These are phyloP conservation scores for Leishmania braziliensis DNA, from an alignment of 208 protist species.

Conservation along the genomic window DNA sequence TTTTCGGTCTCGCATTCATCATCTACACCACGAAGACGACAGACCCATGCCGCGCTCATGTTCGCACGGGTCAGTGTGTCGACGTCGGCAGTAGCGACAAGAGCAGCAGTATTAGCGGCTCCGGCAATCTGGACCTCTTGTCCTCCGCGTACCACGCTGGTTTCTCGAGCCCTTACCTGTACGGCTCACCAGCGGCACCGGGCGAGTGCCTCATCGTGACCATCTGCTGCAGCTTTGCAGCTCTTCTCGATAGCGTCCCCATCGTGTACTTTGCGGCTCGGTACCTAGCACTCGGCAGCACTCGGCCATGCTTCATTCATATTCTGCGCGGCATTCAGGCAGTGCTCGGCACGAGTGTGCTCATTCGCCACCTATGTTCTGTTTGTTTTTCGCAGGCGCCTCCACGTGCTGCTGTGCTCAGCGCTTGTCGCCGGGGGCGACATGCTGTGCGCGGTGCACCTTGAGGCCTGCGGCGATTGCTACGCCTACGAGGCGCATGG, in stretches of 20 bases:
- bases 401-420: constrained; percentile 34
- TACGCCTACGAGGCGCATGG: constrained; percentile 26
- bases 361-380: constrained; percentile 61
- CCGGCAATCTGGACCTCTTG: background rate
- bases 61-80: constrained; percentile 17
- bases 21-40: constrained; percentile 38
- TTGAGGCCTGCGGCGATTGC: constrained; percentile 21
- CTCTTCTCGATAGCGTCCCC: constrained; percentile 30
- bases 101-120: constrained; percentile 1
- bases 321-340: constrained; percentile 49
- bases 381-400: constrained; percentile 26
- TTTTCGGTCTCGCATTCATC: constrained; percentile 49
- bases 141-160: constrained; percentile 8
- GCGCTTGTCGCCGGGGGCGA: constrained; percentile 17
- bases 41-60: constrained; percentile 31
- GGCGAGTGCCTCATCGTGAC: constrained; percentile 52
- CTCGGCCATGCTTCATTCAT: constrained; percentile 49
- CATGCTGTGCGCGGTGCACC: constrained; percentile 22
- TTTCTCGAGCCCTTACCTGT: constrained; percentile 36
- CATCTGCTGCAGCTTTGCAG: constrained; percentile 47
- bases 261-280: constrained; percentile 67
- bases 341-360: constrained; percentile 35
- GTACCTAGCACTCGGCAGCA: constrained; percentile 42
- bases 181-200: constrained; percentile 23
- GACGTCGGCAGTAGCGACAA: background rate